Evolutionary conservation across 2,329 filamentous ascomycete species (phyloP).

Genomic region (Pseudogymnoascus sp.): DNA sequence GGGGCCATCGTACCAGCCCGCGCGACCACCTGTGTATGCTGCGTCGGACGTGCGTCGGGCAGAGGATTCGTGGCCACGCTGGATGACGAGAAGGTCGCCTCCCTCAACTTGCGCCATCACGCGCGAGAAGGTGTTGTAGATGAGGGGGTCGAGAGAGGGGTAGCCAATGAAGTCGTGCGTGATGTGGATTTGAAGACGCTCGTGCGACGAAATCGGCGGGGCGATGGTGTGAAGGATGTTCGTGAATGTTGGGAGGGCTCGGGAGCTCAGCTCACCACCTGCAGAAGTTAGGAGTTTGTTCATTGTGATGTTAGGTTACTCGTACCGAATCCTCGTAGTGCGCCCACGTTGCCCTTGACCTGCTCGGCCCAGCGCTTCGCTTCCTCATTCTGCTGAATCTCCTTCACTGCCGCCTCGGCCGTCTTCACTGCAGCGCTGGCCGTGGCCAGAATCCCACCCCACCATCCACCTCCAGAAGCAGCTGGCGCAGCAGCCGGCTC

Average conservation of each 20-base stretch:
- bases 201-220: slow-evolving; percentile 92
- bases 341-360: slow-evolving; percentile 79
- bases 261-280: slow-evolving; percentile 82
- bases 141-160: slow-evolving; percentile 84
- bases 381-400: slow-evolving; percentile 94
- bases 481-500: slow-evolving; percentile 30
- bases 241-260: slow-evolving; percentile 89
- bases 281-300: slow-evolving; percentile 12
- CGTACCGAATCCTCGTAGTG: slow-evolving; percentile 66
- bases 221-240: slow-evolving; percentile 91
- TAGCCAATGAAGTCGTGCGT: slow-evolving; percentile 94
- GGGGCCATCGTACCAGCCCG: slow-evolving; percentile 85
- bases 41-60: slow-evolving; percentile 58
- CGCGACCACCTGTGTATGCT: slow-evolving; percentile 47
- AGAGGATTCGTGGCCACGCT: slow-evolving; percentile 80
- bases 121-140: slow-evolving; percentile 83
- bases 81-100: slow-evolving; percentile 86
- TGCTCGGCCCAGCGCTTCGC: slow-evolving; percentile 95
- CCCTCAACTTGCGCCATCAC: slow-evolving; percentile 99
- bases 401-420: slow-evolving; percentile 85
- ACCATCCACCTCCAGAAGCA: slow-evolving; percentile 69
- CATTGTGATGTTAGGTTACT: not conserved
- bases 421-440: slow-evolving; percentile 74
- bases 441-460: slow-evolving; percentile 74
- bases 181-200: slow-evolving; percentile 93